Evolutionary conservation across 2,329 filamentous ascomycete species (phyloP).

Genomic region (Didymella segeticola): DNA sequence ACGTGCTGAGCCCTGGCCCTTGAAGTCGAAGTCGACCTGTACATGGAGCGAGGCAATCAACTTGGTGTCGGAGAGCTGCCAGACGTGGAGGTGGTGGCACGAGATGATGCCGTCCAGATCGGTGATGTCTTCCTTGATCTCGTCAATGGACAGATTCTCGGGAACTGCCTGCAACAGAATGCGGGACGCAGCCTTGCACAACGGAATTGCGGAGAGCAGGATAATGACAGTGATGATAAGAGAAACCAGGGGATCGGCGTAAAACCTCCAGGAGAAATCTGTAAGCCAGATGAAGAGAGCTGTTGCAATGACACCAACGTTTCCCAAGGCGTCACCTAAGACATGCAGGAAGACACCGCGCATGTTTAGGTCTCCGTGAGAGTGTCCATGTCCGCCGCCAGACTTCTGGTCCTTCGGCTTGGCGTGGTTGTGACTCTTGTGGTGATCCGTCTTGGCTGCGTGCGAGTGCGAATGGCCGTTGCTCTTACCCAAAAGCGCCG

Average conservation of each 20-base stretch:
- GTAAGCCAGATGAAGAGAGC: constrained; percentile 93
- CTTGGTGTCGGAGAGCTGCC: constrained; percentile 96
- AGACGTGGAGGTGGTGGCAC: constrained; percentile 96
- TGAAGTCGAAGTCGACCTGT: constrained; percentile 88
- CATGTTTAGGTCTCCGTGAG: constrained; percentile 93
- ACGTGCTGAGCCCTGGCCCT: constrained; percentile 74
- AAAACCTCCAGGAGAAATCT: constrained; percentile 78
- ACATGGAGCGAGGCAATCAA: constrained; percentile 92
- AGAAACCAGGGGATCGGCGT: constrained; percentile 90
- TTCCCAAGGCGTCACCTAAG: constrained; percentile 83
- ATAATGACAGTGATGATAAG: constrained; percentile 87
- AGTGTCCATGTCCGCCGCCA: constrained; percentile 72
- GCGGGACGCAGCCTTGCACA: constrained; percentile 80
- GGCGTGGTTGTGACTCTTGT: constrained; percentile 80
- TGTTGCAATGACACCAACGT: constrained; percentile 83
- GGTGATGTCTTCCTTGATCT: constrained; percentile 92
- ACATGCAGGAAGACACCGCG: constrained; percentile 73
- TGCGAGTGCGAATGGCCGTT: constrained; percentile 20
- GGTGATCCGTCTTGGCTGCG: constrained; percentile 47
- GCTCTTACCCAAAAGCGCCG: constrained; percentile 44
- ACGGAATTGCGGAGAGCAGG: constrained; percentile 74
- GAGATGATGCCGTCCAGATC: constrained; percentile 82
- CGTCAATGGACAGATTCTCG: constrained; percentile 82
- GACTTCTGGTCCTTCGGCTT: constrained; percentile 71
- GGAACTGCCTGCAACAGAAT: constrained; percentile 95